phyloP scores from a whole-genome alignment of 352 stramenopile species.

The Saprolegnia parasitica region DNA sequence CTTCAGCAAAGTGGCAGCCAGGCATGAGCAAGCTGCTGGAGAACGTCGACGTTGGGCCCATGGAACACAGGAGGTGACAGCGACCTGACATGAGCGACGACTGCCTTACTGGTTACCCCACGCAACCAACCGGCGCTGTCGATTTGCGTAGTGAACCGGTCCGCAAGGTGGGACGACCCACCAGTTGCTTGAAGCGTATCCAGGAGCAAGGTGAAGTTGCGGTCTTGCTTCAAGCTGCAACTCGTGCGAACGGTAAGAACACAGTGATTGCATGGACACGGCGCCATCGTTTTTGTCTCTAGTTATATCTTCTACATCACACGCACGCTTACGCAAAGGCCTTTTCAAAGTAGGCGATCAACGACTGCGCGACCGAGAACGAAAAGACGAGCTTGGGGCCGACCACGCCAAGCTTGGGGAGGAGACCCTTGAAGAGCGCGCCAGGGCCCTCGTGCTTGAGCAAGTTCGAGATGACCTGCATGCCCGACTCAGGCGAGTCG shows the following conservation, averaged over 20 bases:
- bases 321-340: conserved; percentile 36
- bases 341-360: conserved; percentile 93
- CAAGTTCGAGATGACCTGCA: conserved; percentile 88
- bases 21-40: too few species aligned
- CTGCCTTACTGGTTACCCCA: too few species aligned
- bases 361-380: conserved; percentile 92
- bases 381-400: conserved; percentile 96
- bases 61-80: too few species aligned
- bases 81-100: too few species aligned
- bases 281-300: background rate
- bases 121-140: too few species aligned
- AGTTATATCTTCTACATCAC: conserved; percentile 23
- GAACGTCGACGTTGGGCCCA: too few species aligned
- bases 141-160: background rate
- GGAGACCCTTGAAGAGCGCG: conserved; percentile 93
- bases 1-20: too few species aligned
- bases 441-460: conserved; percentile 88
- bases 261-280: background rate
- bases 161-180: background rate
- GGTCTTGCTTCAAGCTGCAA: background rate
- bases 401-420: conserved; percentile 93
- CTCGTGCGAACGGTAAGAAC: background rate
- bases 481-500: conserved; percentile 89
- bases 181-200: background rate
- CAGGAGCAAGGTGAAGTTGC: background rate